These are phyloP conservation scores for Pythium coloratum DNA, from an alignment of 352 stramenopile genomes.

Conservation along the genomic window DNA sequence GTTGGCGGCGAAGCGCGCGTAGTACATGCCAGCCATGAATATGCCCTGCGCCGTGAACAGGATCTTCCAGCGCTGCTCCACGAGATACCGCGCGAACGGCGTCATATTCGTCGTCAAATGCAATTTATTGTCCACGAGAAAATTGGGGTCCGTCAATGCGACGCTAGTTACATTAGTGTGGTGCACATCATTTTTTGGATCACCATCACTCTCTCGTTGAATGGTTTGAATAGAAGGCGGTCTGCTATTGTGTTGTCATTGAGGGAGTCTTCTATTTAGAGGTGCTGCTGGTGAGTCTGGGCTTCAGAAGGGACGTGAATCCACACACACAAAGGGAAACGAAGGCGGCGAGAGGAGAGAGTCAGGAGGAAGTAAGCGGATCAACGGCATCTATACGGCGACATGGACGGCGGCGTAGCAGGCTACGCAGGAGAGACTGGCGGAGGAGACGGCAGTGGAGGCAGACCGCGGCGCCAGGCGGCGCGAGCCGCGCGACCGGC, in stretches of 20 bases:
- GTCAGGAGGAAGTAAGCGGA: neutral
- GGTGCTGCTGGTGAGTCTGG: neutral
- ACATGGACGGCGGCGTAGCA: conserved; percentile 1
- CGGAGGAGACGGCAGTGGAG: conserved; percentile 1
- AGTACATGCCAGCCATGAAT: conserved; percentile 63
- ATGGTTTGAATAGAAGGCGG: neutral
- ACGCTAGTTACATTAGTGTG: neutral
- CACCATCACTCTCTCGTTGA: neutral
- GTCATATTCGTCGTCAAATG: conserved; percentile 29
- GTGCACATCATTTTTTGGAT: neutral
- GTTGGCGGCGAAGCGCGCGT: conserved; percentile 50
- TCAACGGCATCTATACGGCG: neutral
- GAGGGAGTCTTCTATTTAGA: neutral
- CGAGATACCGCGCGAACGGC: conserved; percentile 55
- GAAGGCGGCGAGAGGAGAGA: neutral
- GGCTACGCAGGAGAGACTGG: neutral
- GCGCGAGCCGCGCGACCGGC: conserved; percentile 42
- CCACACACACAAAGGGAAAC: conserved; percentile 18
- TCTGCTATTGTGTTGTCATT: neutral
- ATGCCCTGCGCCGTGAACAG: conserved; percentile 69
- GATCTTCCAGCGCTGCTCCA: conserved; percentile 75
- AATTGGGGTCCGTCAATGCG: no score
- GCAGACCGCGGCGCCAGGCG: conserved; percentile 38
- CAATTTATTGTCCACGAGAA: neutral
- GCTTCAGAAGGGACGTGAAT: conserved; percentile 12